A percentile compares a stretch with the other conserved stretches of the same genome.
Conservation (phyloP, 306 rosid genomes). For the Casuarina glauca region DNA sequence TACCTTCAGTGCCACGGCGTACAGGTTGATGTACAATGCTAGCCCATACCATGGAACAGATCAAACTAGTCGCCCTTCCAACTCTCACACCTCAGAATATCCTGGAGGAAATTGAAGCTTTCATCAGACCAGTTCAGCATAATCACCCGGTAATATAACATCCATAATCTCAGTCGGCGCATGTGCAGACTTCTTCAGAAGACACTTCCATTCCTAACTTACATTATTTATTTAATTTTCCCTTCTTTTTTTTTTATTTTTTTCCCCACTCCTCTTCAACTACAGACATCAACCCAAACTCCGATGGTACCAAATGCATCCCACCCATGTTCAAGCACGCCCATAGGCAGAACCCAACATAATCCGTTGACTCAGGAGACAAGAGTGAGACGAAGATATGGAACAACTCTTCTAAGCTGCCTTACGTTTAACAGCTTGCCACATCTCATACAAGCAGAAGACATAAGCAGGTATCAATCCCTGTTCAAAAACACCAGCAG, state of each 20-base stretch:
- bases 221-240: neutral
- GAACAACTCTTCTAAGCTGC: slow-evolving; percentile 10
- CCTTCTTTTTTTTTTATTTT: neutral
- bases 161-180: slow-evolving; percentile 6
- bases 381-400: slow-evolving; percentile 3
- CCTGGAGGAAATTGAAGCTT: slow-evolving; percentile 1
- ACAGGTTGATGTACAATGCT: neutral
- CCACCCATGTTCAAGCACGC: slow-evolving; percentile 12
- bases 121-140: neutral
- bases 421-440: slow-evolving; percentile 3
- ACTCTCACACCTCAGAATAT: slow-evolving; percentile 3
- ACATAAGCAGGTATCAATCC: neutral
- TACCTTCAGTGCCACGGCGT: slow-evolving; percentile 1
- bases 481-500: slow-evolving; percentile 33
- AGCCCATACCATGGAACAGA: neutral
- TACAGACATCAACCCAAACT: slow-evolving; percentile 4
- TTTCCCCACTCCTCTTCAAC: slow-evolving; percentile 10
- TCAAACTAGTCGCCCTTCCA: slow-evolving; percentile 5
- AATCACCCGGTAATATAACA: neutral
- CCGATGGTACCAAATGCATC: neutral
- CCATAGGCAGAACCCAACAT: neutral
- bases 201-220: slow-evolving; percentile 1
- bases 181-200: slow-evolving; percentile 10
- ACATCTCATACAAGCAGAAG: slow-evolving; percentile 14
- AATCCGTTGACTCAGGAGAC: neutral